Base-by-base conservation (phyloP, 2,329 filamentous ascomycete genomes). In the Fusarium illudens region DNA sequence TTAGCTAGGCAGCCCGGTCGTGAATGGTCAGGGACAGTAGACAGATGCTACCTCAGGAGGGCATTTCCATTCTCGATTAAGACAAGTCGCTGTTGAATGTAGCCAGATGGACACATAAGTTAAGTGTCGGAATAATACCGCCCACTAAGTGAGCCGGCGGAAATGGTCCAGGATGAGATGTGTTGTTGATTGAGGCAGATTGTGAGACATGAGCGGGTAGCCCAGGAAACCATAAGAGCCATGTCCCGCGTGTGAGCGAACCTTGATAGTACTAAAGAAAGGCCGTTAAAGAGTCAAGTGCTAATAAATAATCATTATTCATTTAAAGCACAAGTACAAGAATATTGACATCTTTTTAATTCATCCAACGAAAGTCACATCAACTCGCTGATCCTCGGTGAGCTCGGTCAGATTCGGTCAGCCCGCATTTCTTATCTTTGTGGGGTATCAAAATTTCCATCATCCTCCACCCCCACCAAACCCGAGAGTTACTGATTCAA, bases 391-490 rank as follows among this genome's bases (percentile, higher is more conserved):
- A n/a, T 12, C 13, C 12, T 67, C 62, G 66, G 67, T 70, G 60
- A 68, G 20, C 50, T 66, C 72, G 72, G 72, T 73, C 53, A 73
- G 20, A 22, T 48, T 65, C 65, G 69, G 67, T 71, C 34, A 71
- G 57, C n/a, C n/a, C n/a, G n/a, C 29, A 44, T 53, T 65, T 67
- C 63, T 63, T 66, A 71, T 67, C 60, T 39, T 44, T 73, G 71
- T 73, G 71, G 71, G 71, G 71, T 71, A 70, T 68, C 71, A 64
- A 73, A 74, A 74, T 61, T 73, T 71, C 65, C 69, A 65, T n/a
- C n/a, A 46, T 65, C 58, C 58, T 66, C 64, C 64, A 60, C 61
- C 70, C 61, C 72, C 67, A 66, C 71, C 60, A 61, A 61, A 20
- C 57, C 62, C 60, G 51, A 56, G 54, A 55, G 50, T 61, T 63